These are phyloP conservation scores for Rhodotorula glutinis DNA, from an alignment of 1,284 basidiomycete species.

Conservation along the genomic window DNA sequence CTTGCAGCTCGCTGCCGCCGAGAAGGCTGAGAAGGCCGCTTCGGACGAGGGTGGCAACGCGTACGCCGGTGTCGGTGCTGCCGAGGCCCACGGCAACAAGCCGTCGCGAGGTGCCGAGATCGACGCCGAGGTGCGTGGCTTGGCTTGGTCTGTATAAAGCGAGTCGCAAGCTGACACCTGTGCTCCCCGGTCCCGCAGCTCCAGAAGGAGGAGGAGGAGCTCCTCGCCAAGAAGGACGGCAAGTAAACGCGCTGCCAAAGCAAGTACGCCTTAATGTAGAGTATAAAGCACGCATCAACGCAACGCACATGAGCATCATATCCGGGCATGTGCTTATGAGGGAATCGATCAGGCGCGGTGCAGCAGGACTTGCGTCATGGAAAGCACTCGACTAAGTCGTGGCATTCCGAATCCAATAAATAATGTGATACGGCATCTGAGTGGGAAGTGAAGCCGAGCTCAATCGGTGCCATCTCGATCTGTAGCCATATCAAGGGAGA, in stretches of 20 bases:
- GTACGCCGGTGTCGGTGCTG: constrained; percentile 1
- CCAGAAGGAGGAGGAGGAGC: constrained; percentile 56
- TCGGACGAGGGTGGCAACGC: constrained; percentile 15
- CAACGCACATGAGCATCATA: not conserved
- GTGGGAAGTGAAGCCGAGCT: too few species aligned
- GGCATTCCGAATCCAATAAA: too few species aligned
- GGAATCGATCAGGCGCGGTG: too few species aligned
- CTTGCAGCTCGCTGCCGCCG: constrained; percentile 38
- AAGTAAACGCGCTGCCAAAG: constrained; percentile 40
- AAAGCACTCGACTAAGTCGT: too few species aligned
- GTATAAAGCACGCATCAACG: constrained; percentile 1
- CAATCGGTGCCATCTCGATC: too few species aligned
- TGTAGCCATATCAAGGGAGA: too few species aligned
- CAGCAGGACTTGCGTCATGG: too few species aligned
- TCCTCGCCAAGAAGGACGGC: constrained; percentile 54
- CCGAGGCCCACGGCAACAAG: constrained; percentile 56
- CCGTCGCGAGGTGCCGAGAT: constrained; percentile 62
- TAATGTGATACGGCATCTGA: too few species aligned
- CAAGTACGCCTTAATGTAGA: too few species aligned
- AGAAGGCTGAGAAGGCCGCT: constrained; percentile 34
- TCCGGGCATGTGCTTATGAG: too few species aligned
- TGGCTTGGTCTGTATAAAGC: not conserved
- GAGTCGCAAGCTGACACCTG: not conserved
- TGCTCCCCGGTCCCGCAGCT: constrained; percentile 43
- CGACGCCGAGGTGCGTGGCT: constrained; percentile 51